Evolutionary conservation across 2,329 filamentous ascomycete genomes (phyloP), one percentile per base, ranked within the genome.

Genomic region (Lasiodiplodia theobromae): DNA sequence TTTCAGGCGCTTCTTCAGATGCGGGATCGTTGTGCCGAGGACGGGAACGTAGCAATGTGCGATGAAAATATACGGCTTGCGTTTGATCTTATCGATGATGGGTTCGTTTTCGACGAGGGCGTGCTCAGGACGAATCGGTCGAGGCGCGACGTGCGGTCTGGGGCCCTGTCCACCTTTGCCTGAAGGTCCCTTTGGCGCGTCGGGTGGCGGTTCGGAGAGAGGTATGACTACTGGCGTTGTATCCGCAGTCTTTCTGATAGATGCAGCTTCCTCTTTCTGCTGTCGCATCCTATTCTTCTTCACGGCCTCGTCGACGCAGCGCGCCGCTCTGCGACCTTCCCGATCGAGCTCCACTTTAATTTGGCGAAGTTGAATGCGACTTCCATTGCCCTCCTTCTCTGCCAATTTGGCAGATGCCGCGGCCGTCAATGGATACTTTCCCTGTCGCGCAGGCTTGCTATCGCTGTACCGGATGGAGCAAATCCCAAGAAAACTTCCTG

Each of bases 401-500:
- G 96, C 96, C 73, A 88, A 87, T 74, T 92, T 92, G 10, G 96
- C 95, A 51, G 94, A 92, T 70, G 92, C 90, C 51, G 91, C 88
- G 6, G 93, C 96, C 62, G 89, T 86, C 49, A 93, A 82, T 2
- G 86, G 81, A 1, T 82, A 75, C 74, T 49, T 63, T 1, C 49
- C 40, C 25, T 81, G 88, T 75, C 82, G 84, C 73, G 80, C 85
- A 18, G 83, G 82, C 77, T 66, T 81, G 79, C 82, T 88, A 77
- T 98, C 95, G 75, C 91, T 90, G 79, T 96, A 99, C 69, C 91
- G 90, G 76, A 99, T 93, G 18, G 93, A 93, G 72, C 93, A 97
- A 77, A 99, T 94, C 14, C 96, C 96, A 14, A 99, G 86, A 77
- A 96, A 97, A 76, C 93, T 96, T 21, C 96, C 96, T 14, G 94